Conservation (phyloP, 176 grass and related monocot species). For the Zea luxurians region DNA sequence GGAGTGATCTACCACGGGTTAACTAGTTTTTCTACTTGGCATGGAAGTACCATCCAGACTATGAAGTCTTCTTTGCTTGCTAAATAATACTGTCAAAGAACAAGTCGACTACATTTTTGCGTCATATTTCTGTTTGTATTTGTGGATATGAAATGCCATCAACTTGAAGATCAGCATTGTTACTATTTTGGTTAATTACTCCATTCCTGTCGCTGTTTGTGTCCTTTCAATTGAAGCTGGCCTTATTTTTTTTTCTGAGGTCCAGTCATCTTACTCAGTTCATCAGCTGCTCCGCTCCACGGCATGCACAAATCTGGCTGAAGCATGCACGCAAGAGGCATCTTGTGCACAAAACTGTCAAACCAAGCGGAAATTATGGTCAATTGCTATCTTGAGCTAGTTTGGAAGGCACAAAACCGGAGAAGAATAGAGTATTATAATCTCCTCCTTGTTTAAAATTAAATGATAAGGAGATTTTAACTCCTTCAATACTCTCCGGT, state of each 20-base stretch:
- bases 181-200: constrained; percentile 16
- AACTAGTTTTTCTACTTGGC: constrained; percentile 12
- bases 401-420: too few relatives aligned
- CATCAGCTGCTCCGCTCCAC: neutral
- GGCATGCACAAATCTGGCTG: neutral
- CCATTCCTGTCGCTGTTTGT: neutral
- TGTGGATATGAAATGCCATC: constrained; percentile 36
- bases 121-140: constrained; percentile 24
- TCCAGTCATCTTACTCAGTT: too few relatives aligned
- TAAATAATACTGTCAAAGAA: constrained; percentile 50
- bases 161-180: constrained; percentile 26
- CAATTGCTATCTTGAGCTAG: neutral
- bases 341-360: neutral
- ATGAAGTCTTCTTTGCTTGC: constrained; percentile 22
- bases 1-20: constrained; percentile 29
- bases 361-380: neutral
- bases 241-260: neutral
- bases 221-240: neutral
- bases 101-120: neutral
- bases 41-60: constrained; percentile 24
- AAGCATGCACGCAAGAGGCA: neutral
- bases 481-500: too few relatives aligned
- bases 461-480: too few relatives aligned
- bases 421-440: too few relatives aligned
- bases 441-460: too few relatives aligned